These are phyloP conservation scores for Moesziomyces sp. DNA, from an alignment of 1,284 basidiomycete genomes.

Conservation along the genomic window DNA sequence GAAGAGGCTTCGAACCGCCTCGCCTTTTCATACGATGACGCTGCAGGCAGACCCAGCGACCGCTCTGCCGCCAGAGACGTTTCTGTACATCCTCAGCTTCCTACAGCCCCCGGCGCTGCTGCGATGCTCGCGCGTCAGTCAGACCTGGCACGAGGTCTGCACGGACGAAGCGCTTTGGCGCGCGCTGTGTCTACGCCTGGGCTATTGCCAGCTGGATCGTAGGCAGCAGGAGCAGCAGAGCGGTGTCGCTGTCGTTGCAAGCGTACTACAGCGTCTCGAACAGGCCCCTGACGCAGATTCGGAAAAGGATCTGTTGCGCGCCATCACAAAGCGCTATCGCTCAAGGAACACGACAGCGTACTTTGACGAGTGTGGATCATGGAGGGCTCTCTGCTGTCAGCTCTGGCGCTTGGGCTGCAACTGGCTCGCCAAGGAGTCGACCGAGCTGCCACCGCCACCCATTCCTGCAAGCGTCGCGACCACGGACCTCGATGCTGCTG, in stretches of 20 bases:
- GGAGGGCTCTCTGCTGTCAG: constrained; percentile 31
- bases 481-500: background rate
- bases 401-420: constrained; percentile 37
- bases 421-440: constrained; percentile 18
- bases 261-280: constrained; percentile 17
- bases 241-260: constrained; percentile 18
- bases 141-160: constrained; percentile 24
- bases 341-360: constrained; percentile 25
- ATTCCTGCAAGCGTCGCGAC: too few relatives aligned
- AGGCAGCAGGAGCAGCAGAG: constrained; percentile 11
- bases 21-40: constrained; percentile 4
- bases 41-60: constrained; percentile 12
- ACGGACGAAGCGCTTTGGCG: constrained; percentile 28
- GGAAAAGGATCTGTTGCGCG: constrained; percentile 12
- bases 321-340: constrained; percentile 24
- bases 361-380: constrained; percentile 29
- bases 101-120: constrained; percentile 35
- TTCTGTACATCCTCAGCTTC: constrained; percentile 29
- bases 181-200: constrained; percentile 10
- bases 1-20: constrained; percentile 14
- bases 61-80: constrained; percentile 39
- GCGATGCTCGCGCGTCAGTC: constrained; percentile 30
- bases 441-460: background rate
- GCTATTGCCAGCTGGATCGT: constrained; percentile 22
- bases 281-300: background rate